phyloP scores from a whole-genome alignment of 768 basidiomycete genomes.

The Lactifluus pinguis region DNA sequence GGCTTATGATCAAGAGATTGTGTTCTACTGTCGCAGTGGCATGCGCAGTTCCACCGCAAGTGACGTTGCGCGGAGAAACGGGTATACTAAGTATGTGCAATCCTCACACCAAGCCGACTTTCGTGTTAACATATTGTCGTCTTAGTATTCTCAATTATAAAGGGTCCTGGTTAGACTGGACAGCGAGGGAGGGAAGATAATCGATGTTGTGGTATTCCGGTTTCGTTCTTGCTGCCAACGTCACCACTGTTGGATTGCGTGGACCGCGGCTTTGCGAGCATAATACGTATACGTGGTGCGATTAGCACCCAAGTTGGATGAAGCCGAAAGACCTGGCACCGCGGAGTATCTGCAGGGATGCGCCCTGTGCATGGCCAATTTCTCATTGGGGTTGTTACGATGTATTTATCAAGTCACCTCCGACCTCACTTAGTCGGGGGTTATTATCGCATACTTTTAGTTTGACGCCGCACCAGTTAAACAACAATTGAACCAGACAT shows the following conservation, averaged over 20 bases:
- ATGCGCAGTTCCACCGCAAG: conserved; percentile 38
- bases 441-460: not conserved
- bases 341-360: not conserved
- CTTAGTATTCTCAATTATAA: conserved; percentile 53
- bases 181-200: conserved; percentile 40
- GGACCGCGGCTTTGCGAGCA: not conserved
- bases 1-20: conserved; percentile 33
- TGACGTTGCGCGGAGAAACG: conserved; percentile 32
- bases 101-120: too few relatives aligned
- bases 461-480: not conserved
- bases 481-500: not conserved
- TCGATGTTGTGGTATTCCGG: conserved; percentile 13
- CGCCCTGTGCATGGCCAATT: not conserved
- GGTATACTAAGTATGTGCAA: conserved; percentile 31
- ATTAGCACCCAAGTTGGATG: not conserved
- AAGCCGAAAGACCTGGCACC: not conserved
- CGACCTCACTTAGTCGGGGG: not conserved
- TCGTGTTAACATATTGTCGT: not conserved
- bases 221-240: not conserved
- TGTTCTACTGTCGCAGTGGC: conserved; percentile 45
- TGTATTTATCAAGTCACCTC: not conserved
- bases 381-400: not conserved
- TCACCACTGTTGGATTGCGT: not conserved
- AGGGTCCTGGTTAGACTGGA: conserved; percentile 89
- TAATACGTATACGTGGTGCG: not conserved